phyloP scores from a whole-genome alignment of 2,329 filamentous ascomycete genomes.

The Alternaria sp. region DNA sequence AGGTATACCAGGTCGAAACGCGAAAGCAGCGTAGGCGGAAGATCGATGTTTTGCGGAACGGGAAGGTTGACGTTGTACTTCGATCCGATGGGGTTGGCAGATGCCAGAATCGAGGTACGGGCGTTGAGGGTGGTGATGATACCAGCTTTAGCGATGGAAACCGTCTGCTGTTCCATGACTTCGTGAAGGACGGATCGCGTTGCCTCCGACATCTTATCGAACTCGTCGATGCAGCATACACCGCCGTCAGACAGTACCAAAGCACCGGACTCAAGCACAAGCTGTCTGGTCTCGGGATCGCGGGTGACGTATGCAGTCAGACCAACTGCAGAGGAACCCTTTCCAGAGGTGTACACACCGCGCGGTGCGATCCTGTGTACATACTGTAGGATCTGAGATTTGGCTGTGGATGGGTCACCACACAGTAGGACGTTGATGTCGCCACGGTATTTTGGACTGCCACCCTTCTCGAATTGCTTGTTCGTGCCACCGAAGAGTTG shows the following conservation, averaged over 20 bases:
- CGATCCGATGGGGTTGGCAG: slow-evolving; percentile 96
- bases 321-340: slow-evolving; percentile 77
- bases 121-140: slow-evolving; percentile 92
- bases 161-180: slow-evolving; percentile 83
- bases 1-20: slow-evolving; percentile 98
- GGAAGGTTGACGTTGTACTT: slow-evolving; percentile 96
- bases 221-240: slow-evolving; percentile 80
- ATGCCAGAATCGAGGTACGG: slow-evolving; percentile 92
- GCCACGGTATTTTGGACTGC: slow-evolving; percentile 92
- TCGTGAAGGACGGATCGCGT: slow-evolving; percentile 78
- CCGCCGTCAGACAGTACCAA: slow-evolving; percentile 76
- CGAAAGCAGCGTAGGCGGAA: slow-evolving; percentile 91
- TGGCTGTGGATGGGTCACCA: slow-evolving; percentile 94
- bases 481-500: slow-evolving; percentile 98
- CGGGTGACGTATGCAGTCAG: slow-evolving; percentile 79
- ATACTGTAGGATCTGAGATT: slow-evolving; percentile 93
- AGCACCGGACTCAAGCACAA: slow-evolving; percentile 77
- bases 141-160: slow-evolving; percentile 78
- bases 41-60: slow-evolving; percentile 96
- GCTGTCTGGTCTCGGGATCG: slow-evolving; percentile 74
- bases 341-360: slow-evolving; percentile 78
- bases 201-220: slow-evolving; percentile 80
- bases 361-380: slow-evolving; percentile 97
- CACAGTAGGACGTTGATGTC: slow-evolving; percentile 98
- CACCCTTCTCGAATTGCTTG: slow-evolving; percentile 96